Evolutionary conservation across 805 yeast species (phyloP).

Genomic region (Ogataea minuta): DNA sequence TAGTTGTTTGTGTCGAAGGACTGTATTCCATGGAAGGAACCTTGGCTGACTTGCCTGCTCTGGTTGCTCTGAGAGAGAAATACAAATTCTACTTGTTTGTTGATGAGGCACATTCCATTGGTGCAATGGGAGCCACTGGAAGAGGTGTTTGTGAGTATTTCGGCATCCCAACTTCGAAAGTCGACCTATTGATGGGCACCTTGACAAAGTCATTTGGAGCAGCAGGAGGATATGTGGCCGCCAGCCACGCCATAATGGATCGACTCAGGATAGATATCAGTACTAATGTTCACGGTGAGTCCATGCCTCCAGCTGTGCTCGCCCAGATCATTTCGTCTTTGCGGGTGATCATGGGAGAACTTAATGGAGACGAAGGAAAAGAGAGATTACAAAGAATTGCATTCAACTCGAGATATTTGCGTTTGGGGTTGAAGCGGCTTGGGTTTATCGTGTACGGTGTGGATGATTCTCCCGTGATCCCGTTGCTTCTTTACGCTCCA

Average conservation of each 20-base stretch:
- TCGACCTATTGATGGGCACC: conserved; percentile 96
- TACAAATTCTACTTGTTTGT: conserved; percentile 88
- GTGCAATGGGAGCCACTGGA: conserved; percentile 96
- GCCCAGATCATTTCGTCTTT: conserved; percentile 83
- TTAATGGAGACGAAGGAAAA: conserved; percentile 89
- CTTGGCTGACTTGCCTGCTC: conserved; percentile 72
- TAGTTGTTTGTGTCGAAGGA: conserved; percentile 86
- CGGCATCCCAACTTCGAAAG: conserved; percentile 66
- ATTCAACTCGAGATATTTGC: conserved; percentile 89
- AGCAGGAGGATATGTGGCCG: conserved; percentile 97
- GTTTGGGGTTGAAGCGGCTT: conserved; percentile 84
- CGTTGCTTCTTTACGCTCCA: conserved; percentile 82
- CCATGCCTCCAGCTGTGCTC: conserved; percentile 87
- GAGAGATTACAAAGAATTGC: conserved; percentile 92
- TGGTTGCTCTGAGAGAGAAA: conserved; percentile 71
- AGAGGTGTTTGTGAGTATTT: conserved; percentile 95
- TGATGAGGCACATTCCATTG: conserved; percentile 98
- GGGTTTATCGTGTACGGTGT: conserved; percentile 95
- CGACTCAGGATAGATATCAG: conserved; percentile 70
- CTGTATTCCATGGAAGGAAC: conserved; percentile 93
- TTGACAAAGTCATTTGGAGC: conserved; percentile 98
- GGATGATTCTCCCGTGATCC: conserved; percentile 96
- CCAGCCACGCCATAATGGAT: conserved; percentile 63
- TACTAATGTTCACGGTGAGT: conserved; percentile 76
- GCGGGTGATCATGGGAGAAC: conserved; percentile 72